phyloP scores from a whole-genome alignment of 108 stramenopile species.

The Fistulifera solaris region DNA sequence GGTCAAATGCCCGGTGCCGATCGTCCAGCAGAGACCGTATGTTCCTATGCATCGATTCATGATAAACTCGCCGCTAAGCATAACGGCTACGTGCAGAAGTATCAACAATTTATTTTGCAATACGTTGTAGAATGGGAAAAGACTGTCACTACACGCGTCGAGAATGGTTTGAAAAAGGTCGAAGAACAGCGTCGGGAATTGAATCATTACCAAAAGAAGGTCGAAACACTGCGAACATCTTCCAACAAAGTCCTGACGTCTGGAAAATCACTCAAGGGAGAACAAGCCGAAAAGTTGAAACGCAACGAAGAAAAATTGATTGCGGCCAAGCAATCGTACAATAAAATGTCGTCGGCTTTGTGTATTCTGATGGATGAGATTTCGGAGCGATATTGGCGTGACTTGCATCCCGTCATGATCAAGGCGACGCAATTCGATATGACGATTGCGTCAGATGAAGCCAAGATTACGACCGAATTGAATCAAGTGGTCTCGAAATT shows the following conservation, averaged over 20 bases:
- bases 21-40: slow-evolving; percentile 12
- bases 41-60: slow-evolving; percentile 30
- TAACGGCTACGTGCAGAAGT: slow-evolving; percentile 47
- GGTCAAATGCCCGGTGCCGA: slow-evolving; percentile 20
- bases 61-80: slow-evolving; percentile 24
- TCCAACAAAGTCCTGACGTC: slow-evolving; percentile 57
- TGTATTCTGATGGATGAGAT: slow-evolving; percentile 72
- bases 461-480: slow-evolving; percentile 30
- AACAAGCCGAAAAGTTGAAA: slow-evolving; percentile 47
- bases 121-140: slow-evolving; percentile 78
- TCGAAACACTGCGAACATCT: slow-evolving; percentile 45
- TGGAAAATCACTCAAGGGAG: slow-evolving; percentile 55
- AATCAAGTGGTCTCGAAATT: slow-evolving; percentile 36
- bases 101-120: slow-evolving; percentile 57
- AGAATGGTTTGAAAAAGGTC: slow-evolving; percentile 38
- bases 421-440: slow-evolving; percentile 72
- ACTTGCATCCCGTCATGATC: slow-evolving; percentile 69
- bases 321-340: slow-evolving; percentile 42
- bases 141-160: slow-evolving; percentile 46
- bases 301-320: slow-evolving; percentile 72
- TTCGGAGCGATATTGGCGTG: slow-evolving; percentile 69
- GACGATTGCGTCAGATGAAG: slow-evolving; percentile 51
- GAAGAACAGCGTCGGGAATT: slow-evolving; percentile 62
- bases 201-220: slow-evolving; percentile 71
- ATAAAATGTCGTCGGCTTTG: slow-evolving; percentile 42